Conservation (phyloP, 768 basidiomycete genomes). For the Megacollybia marginata region DNA sequence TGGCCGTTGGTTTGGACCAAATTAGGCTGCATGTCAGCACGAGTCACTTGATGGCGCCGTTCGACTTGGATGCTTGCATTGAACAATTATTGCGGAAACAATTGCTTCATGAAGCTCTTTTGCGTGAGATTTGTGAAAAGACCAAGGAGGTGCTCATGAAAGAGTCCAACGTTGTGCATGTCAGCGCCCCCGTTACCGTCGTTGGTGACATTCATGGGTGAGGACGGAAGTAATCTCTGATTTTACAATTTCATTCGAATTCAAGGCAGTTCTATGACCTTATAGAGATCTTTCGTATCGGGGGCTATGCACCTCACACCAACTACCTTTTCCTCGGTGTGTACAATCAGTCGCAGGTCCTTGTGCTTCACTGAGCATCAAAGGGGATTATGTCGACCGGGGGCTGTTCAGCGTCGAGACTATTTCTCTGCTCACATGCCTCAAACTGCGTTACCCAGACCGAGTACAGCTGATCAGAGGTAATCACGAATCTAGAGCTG, state of each 20-base stretch:
- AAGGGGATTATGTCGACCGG: conserved; percentile 98
- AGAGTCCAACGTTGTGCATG: conserved; percentile 97
- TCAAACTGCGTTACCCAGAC: conserved; percentile 95
- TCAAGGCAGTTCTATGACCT: conserved; percentile 98
- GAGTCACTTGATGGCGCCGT: conserved; percentile 47
- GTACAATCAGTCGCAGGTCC: conserved; percentile 18
- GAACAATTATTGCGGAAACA: conserved; percentile 86
- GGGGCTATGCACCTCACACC: conserved; percentile 91
- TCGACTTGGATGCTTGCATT: conserved; percentile 97
- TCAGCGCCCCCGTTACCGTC: conserved; percentile 94
- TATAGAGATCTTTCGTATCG: conserved; percentile 98
- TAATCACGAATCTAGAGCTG: conserved; percentile 96
- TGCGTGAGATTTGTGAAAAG: conserved; percentile 99
- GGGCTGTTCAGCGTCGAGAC: conserved; percentile 98
- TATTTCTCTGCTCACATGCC: conserved; percentile 92
- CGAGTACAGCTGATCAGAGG: conserved; percentile 95
- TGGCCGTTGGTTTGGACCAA: background rate
- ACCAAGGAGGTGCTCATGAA: conserved; percentile 99
- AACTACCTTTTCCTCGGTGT: conserved; percentile 97
- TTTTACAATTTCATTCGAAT: conserved; percentile 23
- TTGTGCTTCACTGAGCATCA: conserved; percentile 6
- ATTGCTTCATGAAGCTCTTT: conserved; percentile 85
- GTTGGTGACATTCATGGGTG: conserved; percentile 99
- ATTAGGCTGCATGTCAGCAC: background rate
- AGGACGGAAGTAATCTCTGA: conserved; percentile 25